Evolutionary conservation across 805 yeast species (phyloP), one percentile per base, ranked within the genome.

Genomic region (Helenozyma baotianmanensis): DNA sequence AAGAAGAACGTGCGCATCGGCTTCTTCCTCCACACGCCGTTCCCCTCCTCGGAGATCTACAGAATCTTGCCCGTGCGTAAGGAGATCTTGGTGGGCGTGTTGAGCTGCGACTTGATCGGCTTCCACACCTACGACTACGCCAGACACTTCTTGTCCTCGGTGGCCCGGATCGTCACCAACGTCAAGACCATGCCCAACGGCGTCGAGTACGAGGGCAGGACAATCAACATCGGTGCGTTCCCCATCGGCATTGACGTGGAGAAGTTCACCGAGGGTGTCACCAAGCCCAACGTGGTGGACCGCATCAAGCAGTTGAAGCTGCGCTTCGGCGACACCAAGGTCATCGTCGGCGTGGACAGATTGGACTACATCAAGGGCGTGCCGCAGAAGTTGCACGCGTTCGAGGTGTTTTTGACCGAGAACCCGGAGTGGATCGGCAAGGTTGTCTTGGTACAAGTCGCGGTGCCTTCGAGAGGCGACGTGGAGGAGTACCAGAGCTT

Each of bases 101-200:
- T 92, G 53, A 82, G 92, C 49, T 90, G 97, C 63, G 95, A 92
- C 56, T 70, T 94, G 50, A 79, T 92, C 52, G 99, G 99, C 0
- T 92, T 92, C 73, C 99, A 92, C 59, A 92, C 98, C n/a, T 94
- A 92, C 58, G 99, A 92, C 58, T 92, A 92, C 53, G 97, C 96
- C 9, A 74, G 98, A 48, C 99, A 92, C 66, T 92, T 94, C 62
- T 62, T 94, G 33, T 82, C 94, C 13, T 80, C 95, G 1, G 95
- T 92, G 9, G 80, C 88, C 38, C 72, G 95, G 36, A 83, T 92
- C 13, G 71, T 92, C 33, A 42, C 60, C 6, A 74, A 84, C 40
- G 77, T 88, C 6, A 81, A 80, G 31, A 88, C 97, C 0, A 69
- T 83, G 40, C 98, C 98, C 3, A 89, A 88, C 43, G 96, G 97